These are phyloP conservation scores for Stemphylium lycopersici DNA, from an alignment of 2,329 filamentous ascomycete species.

Conservation along the genomic window DNA sequence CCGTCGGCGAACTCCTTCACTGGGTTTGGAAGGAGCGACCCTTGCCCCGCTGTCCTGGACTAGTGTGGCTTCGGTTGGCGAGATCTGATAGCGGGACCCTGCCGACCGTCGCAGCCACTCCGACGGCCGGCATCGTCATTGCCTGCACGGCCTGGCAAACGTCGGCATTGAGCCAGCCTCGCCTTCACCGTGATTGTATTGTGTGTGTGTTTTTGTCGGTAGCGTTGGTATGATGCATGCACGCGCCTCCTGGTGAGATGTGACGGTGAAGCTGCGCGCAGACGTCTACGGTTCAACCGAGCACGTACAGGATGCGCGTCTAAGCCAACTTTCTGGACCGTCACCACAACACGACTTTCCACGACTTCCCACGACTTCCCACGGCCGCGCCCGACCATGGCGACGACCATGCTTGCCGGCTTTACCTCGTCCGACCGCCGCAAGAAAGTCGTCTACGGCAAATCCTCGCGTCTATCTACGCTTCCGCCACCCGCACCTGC, in stretches of 20 bases:
- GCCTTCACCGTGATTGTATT: constrained; percentile 15
- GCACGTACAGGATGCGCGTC: constrained; percentile 29
- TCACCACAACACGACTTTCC: constrained; percentile 17
- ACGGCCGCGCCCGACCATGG: constrained; percentile 24
- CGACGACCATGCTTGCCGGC: constrained; percentile 34
- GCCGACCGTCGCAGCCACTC: constrained; percentile 22
- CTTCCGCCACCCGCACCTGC: constrained; percentile 20
- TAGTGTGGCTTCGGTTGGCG: constrained; percentile 23
- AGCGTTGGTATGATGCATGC: constrained; percentile 2
- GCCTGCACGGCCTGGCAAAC: constrained; percentile 11
- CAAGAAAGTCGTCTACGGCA: constrained; percentile 49
- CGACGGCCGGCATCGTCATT: constrained; percentile 26
- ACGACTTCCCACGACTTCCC: constrained; percentile 16
- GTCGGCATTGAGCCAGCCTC: constrained; percentile 1
- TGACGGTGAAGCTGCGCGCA: constrained; percentile 1
- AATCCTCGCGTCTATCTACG: constrained; percentile 34
- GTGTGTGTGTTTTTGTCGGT: not conserved
- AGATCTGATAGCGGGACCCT: constrained; percentile 23
- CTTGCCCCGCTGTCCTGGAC: constrained; percentile 26
- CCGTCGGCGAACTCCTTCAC: constrained; percentile 42
- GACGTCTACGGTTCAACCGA: not conserved
- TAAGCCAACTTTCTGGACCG: constrained; percentile 14
- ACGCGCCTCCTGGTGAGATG: constrained; percentile 10
- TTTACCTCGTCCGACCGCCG: constrained; percentile 42
- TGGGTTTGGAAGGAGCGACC: constrained; percentile 25